Evolutionary conservation across 2,329 filamentous ascomycete genomes (phyloP).

Genomic region (Trichoderma semiorbis): DNA sequence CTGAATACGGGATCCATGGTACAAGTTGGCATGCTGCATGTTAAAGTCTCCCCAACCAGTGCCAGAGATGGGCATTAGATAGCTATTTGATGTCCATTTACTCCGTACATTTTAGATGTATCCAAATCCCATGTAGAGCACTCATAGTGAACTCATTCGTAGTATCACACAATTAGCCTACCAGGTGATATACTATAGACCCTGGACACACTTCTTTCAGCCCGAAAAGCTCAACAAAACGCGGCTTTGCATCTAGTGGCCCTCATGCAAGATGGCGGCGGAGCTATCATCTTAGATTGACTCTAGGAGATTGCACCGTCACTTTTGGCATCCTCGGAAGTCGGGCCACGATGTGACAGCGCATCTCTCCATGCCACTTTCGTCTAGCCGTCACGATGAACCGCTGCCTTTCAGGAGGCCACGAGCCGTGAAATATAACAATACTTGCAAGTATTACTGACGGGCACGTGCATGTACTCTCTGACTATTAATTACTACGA

Average conservation of each 20-base stretch:
- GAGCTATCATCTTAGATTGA: constrained; percentile 1
- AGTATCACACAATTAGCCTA: background rate
- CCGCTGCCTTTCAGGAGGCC: background rate
- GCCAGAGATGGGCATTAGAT: background rate
- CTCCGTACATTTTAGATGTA: background rate
- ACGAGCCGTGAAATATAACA: background rate
- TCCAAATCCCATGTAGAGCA: background rate
- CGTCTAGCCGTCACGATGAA: background rate
- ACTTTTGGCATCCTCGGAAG: background rate
- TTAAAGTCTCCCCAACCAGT: background rate
- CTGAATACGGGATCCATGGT: background rate
- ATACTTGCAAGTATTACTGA: background rate
- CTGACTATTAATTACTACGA: background rate
- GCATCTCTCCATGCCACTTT: background rate
- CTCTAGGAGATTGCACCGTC: background rate
- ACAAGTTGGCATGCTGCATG: background rate
- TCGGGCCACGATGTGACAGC: background rate
- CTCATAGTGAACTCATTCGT: accelerated
- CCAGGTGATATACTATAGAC: background rate
- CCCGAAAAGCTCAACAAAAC: background rate
- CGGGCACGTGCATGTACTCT: background rate
- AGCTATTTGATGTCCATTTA: background rate
- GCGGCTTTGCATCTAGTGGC: background rate
- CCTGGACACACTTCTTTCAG: background rate
- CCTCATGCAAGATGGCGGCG: background rate